These are phyloP conservation scores for Climacium dendroides DNA, from an alignment of 225 moss, liverwort and hornwort genomes.

Conservation along the genomic window DNA sequence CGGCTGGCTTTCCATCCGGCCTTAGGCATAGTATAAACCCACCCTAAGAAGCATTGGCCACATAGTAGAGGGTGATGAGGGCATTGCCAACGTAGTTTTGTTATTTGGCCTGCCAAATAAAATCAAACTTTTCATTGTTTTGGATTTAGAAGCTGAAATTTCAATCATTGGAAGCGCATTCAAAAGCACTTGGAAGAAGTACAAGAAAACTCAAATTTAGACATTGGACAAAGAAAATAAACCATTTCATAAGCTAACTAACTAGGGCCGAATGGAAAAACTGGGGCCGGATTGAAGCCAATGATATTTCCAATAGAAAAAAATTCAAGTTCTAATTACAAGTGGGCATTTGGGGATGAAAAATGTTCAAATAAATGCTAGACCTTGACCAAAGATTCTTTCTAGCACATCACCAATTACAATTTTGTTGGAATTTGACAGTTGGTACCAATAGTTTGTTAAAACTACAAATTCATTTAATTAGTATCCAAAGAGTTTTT, in stretches of 20 bases:
- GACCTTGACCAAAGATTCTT: background rate
- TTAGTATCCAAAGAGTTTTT: background rate
- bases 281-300: too few relatives aligned
- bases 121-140: background rate
- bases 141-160: background rate
- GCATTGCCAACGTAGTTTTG: too few relatives aligned
- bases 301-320: too few relatives aligned
- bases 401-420: background rate
- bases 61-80: background rate
- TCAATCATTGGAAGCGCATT: too few relatives aligned
- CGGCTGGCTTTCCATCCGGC: too few relatives aligned
- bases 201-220: too few relatives aligned
- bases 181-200: too few relatives aligned
- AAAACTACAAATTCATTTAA: background rate
- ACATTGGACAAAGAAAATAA: background rate
- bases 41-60: background rate
- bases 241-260: background rate
- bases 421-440: rapidly evolving
- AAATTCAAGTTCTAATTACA: too few relatives aligned
- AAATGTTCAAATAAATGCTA: background rate
- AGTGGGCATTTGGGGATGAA: rapidly evolving
- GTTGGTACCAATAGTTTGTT: too few relatives aligned
- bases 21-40: too few relatives aligned
- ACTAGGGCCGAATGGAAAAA: too few relatives aligned
- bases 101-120: background rate